These are phyloP conservation scores for Fusarium albosuccineum DNA, from an alignment of 2,329 filamentous ascomycete species.

Conservation along the genomic window DNA sequence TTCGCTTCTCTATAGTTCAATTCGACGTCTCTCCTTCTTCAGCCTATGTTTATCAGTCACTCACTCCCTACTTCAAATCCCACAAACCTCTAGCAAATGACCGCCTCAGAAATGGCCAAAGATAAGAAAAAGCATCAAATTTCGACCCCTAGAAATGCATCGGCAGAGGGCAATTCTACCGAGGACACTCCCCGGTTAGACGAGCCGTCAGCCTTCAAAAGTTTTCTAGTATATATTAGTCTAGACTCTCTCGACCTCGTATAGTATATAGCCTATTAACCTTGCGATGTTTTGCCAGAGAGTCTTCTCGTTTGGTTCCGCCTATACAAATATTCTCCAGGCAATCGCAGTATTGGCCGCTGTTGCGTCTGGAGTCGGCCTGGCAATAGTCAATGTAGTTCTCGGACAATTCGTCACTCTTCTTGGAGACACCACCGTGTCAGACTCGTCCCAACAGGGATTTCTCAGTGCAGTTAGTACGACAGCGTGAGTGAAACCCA, in stretches of 20 bases:
- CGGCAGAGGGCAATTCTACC: neutral
- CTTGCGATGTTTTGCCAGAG: neutral
- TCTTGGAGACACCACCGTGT: slow-evolving; percentile 32
- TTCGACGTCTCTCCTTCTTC: no score
- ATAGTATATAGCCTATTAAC: neutral
- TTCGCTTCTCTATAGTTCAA: no score
- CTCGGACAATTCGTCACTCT: slow-evolving; percentile 46
- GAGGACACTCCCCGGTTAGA: neutral
- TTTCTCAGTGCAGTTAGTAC: neutral
- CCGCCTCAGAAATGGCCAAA: neutral
- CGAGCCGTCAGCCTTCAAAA: neutral
- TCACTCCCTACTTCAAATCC: no score
- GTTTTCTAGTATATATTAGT: neutral
- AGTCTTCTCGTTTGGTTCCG: neutral
- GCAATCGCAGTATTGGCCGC: neutral
- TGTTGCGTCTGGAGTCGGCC: slow-evolving; percentile 33
- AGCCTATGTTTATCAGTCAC: no score
- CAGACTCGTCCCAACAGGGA: slow-evolving; percentile 11
- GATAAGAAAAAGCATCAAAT: neutral
- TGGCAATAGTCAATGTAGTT: slow-evolving; percentile 48
- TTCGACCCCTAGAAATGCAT: no score
- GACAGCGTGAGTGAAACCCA: neutral
- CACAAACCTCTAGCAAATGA: no score
- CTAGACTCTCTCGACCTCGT: neutral
- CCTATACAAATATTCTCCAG: neutral